phyloP scores from a whole-genome alignment of 768 basidiomycete genomes.

The Lepiota brunneoincarnata region DNA sequence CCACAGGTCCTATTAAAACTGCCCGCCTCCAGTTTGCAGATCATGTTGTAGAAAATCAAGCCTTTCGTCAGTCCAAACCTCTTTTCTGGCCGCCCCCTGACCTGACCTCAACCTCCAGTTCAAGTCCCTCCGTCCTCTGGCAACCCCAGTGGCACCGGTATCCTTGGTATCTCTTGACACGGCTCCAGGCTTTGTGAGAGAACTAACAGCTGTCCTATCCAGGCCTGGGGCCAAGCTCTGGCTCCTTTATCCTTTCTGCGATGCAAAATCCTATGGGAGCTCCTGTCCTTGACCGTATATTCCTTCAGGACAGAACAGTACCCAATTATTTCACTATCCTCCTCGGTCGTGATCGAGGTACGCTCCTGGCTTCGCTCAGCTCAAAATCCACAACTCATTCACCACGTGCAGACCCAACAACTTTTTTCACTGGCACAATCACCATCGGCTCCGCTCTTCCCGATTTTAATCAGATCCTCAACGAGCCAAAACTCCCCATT shows the following conservation, averaged over 20 bases:
- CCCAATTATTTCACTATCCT: slow-evolving; percentile 64
- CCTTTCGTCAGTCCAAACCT: slow-evolving; percentile 37
- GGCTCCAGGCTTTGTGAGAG: not conserved
- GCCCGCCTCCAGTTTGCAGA: slow-evolving; percentile 43
- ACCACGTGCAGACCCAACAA: slow-evolving; percentile 38
- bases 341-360: slow-evolving; percentile 53
- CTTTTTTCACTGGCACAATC: slow-evolving; percentile 55
- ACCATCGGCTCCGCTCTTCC: slow-evolving; percentile 58
- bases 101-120: slow-evolving; percentile 28
- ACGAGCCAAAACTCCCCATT: slow-evolving; percentile 51
- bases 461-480: slow-evolving; percentile 45
- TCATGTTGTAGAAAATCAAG: slow-evolving; percentile 42
- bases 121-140: slow-evolving; percentile 29
- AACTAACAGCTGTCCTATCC: slow-evolving; percentile 29
- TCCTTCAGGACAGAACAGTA: slow-evolving; percentile 52
- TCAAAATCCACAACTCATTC: not conserved
- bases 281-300: slow-evolving; percentile 62
- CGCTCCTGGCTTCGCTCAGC: not conserved
- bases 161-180: slow-evolving; percentile 19
- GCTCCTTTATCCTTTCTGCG: slow-evolving; percentile 41
- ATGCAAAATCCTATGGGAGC: slow-evolving; percentile 39
- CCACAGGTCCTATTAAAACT: slow-evolving; percentile 41
- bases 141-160: slow-evolving; percentile 29
- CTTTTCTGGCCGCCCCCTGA: slow-evolving; percentile 9
- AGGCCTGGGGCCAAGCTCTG: slow-evolving; percentile 64